Evolutionary conservation across 176 grass and related monocot genomes (phyloP), one percentile per base, ranked within the genome.

Genomic region (Bromus sterilis): DNA sequence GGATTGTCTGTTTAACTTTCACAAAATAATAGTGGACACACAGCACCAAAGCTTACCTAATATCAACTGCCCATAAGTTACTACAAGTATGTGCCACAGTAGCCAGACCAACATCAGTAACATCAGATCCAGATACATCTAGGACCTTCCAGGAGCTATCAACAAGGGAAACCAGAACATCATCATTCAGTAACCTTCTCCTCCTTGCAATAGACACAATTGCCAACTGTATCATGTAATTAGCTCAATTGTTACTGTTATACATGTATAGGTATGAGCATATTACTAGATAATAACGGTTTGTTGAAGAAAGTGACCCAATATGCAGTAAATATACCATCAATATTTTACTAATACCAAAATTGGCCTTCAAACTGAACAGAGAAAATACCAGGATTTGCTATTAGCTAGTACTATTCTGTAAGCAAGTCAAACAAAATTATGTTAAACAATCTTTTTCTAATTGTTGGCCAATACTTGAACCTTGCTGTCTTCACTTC

Each of bases 121-220:
- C 81, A 86, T 95, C 88, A 81, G 96, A 98, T 44, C 93, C 90
- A 79, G 93, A 95, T 75, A 98, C 25, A 88, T 98, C 96, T 80
- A 98, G 57, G 86, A 98, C 34, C 42, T 88, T 78, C 96, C 96
- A 98, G 21, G 96, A 95, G 78, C 66, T 78, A 61, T 98, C 96
- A 79, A 82, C 90, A 66, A 98, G 89, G 61, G 90, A 83, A 82
- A 82, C 79, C 75, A 98, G 81, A 68, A 90, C 53, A 60, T 93
- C 87, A 48, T 98, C 93, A 75, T 88, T 93, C 63, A 95, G 81
- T 35, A 98, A 68, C 44, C 87, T 94, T 49, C 89, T 91, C 68
- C 93, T 92, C 83, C 93, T 95, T 74, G 96, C 89, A 79, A 95
- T 95, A 59, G 96, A 91, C 69, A 91, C 18, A 87, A 95, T 80